A percentile compares a stretch with the other conserved stretches of the same genome.
Evolutionary conservation across 2,329 filamentous ascomycete species (phyloP).

Genomic region (Phialophora verrucosa): DNA sequence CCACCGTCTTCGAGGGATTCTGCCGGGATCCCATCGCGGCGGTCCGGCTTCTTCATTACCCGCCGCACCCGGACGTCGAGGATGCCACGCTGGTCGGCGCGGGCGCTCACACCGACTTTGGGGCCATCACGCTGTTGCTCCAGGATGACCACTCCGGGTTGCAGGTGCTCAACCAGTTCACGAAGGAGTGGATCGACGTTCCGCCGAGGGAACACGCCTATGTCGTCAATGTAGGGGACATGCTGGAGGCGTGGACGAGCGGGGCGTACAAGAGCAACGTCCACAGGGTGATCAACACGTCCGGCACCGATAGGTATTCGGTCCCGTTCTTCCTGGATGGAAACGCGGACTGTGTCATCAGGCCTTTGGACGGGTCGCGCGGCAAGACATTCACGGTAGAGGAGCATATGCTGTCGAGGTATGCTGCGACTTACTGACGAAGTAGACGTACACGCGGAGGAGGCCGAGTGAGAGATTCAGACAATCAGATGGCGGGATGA

Average conservation of each 20-base stretch:
- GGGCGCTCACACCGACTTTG: slow-evolving; percentile 55
- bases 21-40: slow-evolving; percentile 40
- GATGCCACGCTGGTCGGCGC: slow-evolving; percentile 39
- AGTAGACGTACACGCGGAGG: no score
- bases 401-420: slow-evolving; percentile 35
- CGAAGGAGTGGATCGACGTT: slow-evolving; percentile 54
- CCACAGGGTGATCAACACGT: slow-evolving; percentile 63
- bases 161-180: slow-evolving; percentile 56
- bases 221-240: slow-evolving; percentile 51
- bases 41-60: slow-evolving; percentile 42
- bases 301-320: slow-evolving; percentile 58
- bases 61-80: slow-evolving; percentile 38
- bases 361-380: slow-evolving; percentile 28
- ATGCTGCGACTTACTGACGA: slow-evolving; percentile 26
- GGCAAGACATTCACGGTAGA: slow-evolving; percentile 33
- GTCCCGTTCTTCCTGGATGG: slow-evolving; percentile 64
- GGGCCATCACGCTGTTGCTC: slow-evolving; percentile 63
- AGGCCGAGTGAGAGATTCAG: no score
- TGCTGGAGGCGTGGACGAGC: slow-evolving; percentile 51
- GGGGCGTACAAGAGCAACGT: slow-evolving; percentile 60
- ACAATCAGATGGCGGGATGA: no score
- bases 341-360: slow-evolving; percentile 52
- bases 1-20: slow-evolving; percentile 40
- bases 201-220: slow-evolving; percentile 54
- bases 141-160: slow-evolving; percentile 59